Percentiles rank a stretch among this genome's conserved stretches.
Conservation (phyloP, 768 basidiomycete genomes). For the Rhodotorula sphaerocarpa region DNA sequence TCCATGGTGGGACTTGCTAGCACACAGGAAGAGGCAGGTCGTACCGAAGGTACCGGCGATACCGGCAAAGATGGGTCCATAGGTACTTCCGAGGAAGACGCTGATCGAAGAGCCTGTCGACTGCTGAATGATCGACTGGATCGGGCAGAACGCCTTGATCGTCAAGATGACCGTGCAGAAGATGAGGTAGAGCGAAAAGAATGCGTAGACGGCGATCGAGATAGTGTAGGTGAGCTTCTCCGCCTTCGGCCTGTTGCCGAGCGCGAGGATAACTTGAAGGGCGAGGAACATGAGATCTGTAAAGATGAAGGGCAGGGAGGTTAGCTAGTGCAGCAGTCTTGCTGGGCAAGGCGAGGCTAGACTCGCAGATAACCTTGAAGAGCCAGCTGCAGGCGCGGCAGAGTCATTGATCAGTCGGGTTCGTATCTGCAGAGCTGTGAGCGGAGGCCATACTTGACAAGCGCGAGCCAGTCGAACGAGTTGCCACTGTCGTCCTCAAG, state of each 20-base stretch:
- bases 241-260: slow-evolving; percentile 80
- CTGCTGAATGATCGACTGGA: slow-evolving; percentile 10
- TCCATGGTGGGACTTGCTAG: slow-evolving; percentile 53
- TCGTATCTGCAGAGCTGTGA: too few relatives aligned
- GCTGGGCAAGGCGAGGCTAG: neutral
- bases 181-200: slow-evolving; percentile 73
- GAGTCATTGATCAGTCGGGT: too few relatives aligned
- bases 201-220: slow-evolving; percentile 60
- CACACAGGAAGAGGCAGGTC: slow-evolving; percentile 38
- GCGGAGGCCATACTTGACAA: slow-evolving; percentile 15
- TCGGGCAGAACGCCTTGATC: slow-evolving; percentile 57
- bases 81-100: slow-evolving; percentile 33
- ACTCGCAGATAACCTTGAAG: slow-evolving; percentile 36
- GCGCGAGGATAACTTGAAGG: slow-evolving; percentile 67
- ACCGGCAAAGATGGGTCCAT: slow-evolving; percentile 38
- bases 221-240: slow-evolving; percentile 62
- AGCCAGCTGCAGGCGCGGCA: slow-evolving; percentile 25
- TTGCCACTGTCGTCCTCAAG: slow-evolving; percentile 25
- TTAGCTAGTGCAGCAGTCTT: too few relatives aligned
- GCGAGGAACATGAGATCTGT: slow-evolving; percentile 48
- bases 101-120: slow-evolving; percentile 7
- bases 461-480: slow-evolving; percentile 34
- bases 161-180: slow-evolving; percentile 53
- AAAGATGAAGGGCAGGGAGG: rapidly evolving
- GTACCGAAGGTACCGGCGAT: slow-evolving; percentile 37